Conservation (phyloP, 805 yeast species). For the Saccharomycopsis sp. region DNA sequence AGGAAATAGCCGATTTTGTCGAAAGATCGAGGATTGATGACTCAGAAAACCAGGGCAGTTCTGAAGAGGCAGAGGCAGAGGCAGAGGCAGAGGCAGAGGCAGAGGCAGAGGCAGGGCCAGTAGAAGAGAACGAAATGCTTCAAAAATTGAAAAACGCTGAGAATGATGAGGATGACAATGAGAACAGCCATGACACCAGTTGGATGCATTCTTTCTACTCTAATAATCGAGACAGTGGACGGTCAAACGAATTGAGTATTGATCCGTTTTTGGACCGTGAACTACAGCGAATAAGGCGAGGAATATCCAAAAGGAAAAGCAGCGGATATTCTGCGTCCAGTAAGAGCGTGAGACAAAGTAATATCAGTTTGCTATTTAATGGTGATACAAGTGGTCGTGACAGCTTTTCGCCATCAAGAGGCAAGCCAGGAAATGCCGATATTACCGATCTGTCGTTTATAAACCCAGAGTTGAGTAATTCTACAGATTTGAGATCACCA, state of each 20-base stretch:
- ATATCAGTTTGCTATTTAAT: not conserved
- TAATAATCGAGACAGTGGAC: not conserved
- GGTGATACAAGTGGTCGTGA: not conserved
- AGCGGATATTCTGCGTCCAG: not conserved
- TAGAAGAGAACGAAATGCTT: not conserved
- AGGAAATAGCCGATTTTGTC: not conserved
- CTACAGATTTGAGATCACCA: not conserved
- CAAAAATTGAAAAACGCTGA: not conserved
- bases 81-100: not conserved
- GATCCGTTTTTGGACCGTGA: slow-evolving; percentile 2
- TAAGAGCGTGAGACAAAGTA: not conserved
- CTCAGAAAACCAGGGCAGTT: not conserved
- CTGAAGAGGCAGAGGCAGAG: not conserved
- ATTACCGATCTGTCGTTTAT: not conserved
- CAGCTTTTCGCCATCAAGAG: not conserved
- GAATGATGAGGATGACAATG: not conserved
- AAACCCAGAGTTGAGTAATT: not conserved
- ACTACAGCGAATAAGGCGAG: not conserved
- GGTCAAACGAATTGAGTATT: not conserved
- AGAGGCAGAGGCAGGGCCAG: not conserved
- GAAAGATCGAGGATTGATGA: not conserved
- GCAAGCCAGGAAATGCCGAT: not conserved
- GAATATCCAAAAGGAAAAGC: not conserved
- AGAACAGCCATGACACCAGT: not conserved
- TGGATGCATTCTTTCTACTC: not conserved